Evolutionary conservation across 2,329 filamentous ascomycete genomes (phyloP), one percentile per base, ranked within the genome.

Genomic region (Alternaria conjuncta): DNA sequence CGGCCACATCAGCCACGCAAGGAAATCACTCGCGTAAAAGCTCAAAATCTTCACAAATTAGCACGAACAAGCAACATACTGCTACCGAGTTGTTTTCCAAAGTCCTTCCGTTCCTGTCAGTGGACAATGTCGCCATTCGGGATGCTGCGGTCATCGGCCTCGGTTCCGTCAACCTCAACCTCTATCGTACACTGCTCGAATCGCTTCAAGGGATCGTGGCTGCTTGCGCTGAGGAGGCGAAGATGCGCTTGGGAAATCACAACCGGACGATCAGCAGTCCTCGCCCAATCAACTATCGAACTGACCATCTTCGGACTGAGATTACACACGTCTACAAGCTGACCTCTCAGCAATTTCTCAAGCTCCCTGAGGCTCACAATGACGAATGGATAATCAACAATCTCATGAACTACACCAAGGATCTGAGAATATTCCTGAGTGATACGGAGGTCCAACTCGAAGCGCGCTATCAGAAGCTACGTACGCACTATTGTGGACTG

Each of bases 251-350:
- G 61, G 85, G 84, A 21, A 80, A 81, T 21, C 96, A 98, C 77
- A 92, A 95, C 75, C 89, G 96, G 56, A 93, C 90, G 25, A 89
- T 91, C 51, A 97, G 94, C 80, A 93, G 89, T 69, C 91, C 94
- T 2, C 68, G 69, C 36, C 89, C 91, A 49, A 87, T 93, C 58
- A 97, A 93, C 76, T 89, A 90, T 57, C 92, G 91, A 75, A 96
- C 93, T 68, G 96, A 98, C 75, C 85, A 94, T 30, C 82, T 99
- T 32, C 88, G 96, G 57, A 97, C 95, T 1, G 96, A 98, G 77
- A 94, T 98, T 55, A 97, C 96, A 0, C 93, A 98, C 75, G 92
- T 99, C 8, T 97, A 98, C 81, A 95, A 96, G 77, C 84, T 98
- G 36, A 98, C 95, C 0, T 94, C 94, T 0, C 92, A 94, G 0